Percentiles rank a stretch among this genome's conserved stretches.
Conservation (phyloP, 1,284 basidiomycete genomes). For the Tranzscheliella williamsii region DNA sequence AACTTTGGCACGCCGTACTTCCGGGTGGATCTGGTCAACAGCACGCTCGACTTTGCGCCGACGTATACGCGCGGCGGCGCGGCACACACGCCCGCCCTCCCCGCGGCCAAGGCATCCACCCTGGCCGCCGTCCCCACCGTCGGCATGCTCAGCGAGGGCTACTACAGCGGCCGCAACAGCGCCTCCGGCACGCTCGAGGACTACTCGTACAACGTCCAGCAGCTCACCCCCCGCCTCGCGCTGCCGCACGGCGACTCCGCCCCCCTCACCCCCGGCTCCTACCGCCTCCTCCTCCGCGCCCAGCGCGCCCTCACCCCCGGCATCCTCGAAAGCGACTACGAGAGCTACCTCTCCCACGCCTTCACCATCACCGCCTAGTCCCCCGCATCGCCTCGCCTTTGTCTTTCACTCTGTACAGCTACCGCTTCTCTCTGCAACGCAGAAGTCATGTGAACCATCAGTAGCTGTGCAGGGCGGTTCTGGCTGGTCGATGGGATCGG, state of each 20-base stretch:
- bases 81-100: conserved; percentile 5
- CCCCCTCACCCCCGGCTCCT: conserved; percentile 68
- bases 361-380: conserved; percentile 35
- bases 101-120: not conserved
- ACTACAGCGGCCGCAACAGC: conserved; percentile 28
- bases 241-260: conserved; percentile 25
- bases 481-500: too few relatives aligned
- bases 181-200: conserved; percentile 18
- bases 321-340: conserved; percentile 67
- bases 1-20: conserved; percentile 32
- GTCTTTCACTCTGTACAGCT: too few relatives aligned
- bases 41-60: conserved; percentile 22
- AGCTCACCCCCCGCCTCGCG: conserved; percentile 10
- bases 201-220: conserved; percentile 30
- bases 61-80: conserved; percentile 17
- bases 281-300: conserved; percentile 69
- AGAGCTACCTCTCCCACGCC: conserved; percentile 64
- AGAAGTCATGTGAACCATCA: too few relatives aligned
- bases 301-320: conserved; percentile 69
- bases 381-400: too few relatives aligned
- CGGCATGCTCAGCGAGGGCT: conserved; percentile 30
- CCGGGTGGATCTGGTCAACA: conserved; percentile 32
- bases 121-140: conserved; percentile 12
- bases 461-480: too few relatives aligned
- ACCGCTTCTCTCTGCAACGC: too few relatives aligned